phyloP scores from a whole-genome alignment of 768 basidiomycete genomes.

The Phylloporus sp. region DNA sequence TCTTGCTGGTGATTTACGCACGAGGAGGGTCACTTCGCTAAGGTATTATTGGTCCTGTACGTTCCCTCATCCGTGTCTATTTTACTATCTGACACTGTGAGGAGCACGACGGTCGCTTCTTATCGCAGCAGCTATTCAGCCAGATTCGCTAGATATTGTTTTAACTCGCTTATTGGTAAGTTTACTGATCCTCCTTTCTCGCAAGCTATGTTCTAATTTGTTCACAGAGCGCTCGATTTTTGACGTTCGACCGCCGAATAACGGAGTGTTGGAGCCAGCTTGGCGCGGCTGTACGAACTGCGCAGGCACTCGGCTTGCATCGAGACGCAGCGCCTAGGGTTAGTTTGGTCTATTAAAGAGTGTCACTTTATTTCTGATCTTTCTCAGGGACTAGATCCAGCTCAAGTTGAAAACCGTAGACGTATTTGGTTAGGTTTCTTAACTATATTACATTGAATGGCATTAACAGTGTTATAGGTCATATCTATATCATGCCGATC shows the following conservation, averaged over 20 bases:
- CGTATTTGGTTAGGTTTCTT: constrained; percentile 65
- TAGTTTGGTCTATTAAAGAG: constrained; percentile 22
- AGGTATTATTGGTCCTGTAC: constrained; percentile 95
- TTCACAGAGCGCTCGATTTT: constrained; percentile 60
- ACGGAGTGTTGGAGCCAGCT: constrained; percentile 97
- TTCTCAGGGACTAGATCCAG: constrained; percentile 61
- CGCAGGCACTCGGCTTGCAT: constrained; percentile 89
- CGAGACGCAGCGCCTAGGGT: constrained; percentile 84
- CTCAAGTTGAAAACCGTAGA: constrained; percentile 81
- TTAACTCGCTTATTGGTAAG: constrained; percentile 75
- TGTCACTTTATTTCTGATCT: constrained; percentile 6
- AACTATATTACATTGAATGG: not conserved
- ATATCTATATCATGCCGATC: constrained; percentile 90
- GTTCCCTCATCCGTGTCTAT: constrained; percentile 28
- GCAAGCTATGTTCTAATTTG: constrained; percentile 9
- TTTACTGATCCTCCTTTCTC: not conserved
- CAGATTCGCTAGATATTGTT: constrained; percentile 90
- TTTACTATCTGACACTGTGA: constrained; percentile 17
- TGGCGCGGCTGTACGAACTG: constrained; percentile 88
- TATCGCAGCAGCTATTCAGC: constrained; percentile 89
- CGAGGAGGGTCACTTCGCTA: constrained; percentile 71
- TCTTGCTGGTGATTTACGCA: constrained; percentile 74
- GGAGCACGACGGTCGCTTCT: constrained; percentile 81
- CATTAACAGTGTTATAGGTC: constrained; percentile 46
- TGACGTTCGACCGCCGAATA: constrained; percentile 73